phyloP scores from a whole-genome alignment of 768 basidiomycete genomes.

The Porphyrellus cyaneotinctus region DNA sequence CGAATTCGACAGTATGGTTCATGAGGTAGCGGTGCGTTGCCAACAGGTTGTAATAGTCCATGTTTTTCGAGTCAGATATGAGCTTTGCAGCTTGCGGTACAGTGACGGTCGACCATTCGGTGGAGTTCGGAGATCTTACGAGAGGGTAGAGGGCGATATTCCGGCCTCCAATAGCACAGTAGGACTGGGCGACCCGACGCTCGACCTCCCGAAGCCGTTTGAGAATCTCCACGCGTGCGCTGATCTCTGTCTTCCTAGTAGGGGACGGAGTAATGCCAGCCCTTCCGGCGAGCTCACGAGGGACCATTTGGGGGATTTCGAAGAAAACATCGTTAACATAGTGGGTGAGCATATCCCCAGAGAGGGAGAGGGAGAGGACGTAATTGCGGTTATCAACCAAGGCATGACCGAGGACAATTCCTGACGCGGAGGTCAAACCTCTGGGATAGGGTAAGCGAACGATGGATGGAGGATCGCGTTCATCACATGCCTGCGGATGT shows the following conservation, averaged over 20 bases:
- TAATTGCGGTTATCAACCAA: constrained; percentile 30
- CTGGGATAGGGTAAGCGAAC: constrained; percentile 17
- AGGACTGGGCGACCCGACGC: constrained; percentile 42
- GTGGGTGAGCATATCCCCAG: constrained; percentile 52
- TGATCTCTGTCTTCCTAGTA: constrained; percentile 34
- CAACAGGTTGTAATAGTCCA: constrained; percentile 37
- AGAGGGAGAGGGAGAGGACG: constrained; percentile 29
- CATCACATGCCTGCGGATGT: constrained; percentile 45
- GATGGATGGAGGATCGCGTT: neutral
- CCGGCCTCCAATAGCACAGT: constrained; percentile 32
- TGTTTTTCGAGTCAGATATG: constrained; percentile 30
- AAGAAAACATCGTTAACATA: constrained; percentile 54
- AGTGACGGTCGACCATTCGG: constrained; percentile 54
- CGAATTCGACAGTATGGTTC: constrained; percentile 47
- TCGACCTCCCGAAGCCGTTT: constrained; percentile 54
- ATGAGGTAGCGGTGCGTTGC: constrained; percentile 66
- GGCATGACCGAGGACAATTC: constrained; percentile 29
- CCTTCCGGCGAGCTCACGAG: constrained; percentile 41
- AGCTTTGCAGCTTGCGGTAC: constrained; percentile 49
- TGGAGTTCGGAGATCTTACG: constrained; percentile 42
- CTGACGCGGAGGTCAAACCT: constrained; percentile 18
- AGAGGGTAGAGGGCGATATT: constrained; percentile 38
- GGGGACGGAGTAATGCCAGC: constrained; percentile 41
- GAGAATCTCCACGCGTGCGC: constrained; percentile 64
- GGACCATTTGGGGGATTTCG: constrained; percentile 52